Base-by-base conservation (phyloP, 2,329 filamentous ascomycete genomes). In the Sphaerostilbella broomeana region DNA sequence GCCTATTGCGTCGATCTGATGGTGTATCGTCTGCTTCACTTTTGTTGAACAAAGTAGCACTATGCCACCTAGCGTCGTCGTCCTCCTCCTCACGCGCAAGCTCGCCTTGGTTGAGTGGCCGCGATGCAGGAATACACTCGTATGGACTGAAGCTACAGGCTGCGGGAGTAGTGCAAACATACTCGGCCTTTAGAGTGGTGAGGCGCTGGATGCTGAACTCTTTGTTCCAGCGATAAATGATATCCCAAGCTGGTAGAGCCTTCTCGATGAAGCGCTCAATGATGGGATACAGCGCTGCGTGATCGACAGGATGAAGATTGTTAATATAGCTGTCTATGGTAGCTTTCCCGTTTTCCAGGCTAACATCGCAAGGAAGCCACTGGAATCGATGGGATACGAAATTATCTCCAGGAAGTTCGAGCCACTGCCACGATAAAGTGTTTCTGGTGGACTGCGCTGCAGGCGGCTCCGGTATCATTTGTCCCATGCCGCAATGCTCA, bases 301-400 rank as follows among this genome's bases (percentile, higher is more conserved):
- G 37, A 2, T 44, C 29, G 11, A 36, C n/a, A 0, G 72, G 72
- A 44, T 75, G 70, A 1, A 74, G 51, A 45, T 74, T 75, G 51
- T 75, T 75, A 53, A 75, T 64, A 48, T 76, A 75, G 47, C 67
- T 72, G 3, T 59, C 58, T 18, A 76, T 67, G 12, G 53, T 61
- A 9, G 62, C 57, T 4, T 44, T 50, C 3, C 55, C 57, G 7
- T 61, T 53, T 2, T 57, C 51, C 29, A 73, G 55, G n/a, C 60
- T 51, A 12, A 77, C 59, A 4, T 73, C 65, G 34, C 65, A 66
- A 10, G 74, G 73, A 11, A 78, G 56, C 69, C 67, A 71, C 42
- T 71, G 68, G 27, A 57, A 68, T 4, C 34, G 40, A 4, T 32
- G 38, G 8, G 61, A 65, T n/a, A n/a, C n/a, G n/a, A 46, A 29